Conservation (phyloP, 2,329 filamentous ascomycete species). For the Aspergillus pseudoglaucus region DNA sequence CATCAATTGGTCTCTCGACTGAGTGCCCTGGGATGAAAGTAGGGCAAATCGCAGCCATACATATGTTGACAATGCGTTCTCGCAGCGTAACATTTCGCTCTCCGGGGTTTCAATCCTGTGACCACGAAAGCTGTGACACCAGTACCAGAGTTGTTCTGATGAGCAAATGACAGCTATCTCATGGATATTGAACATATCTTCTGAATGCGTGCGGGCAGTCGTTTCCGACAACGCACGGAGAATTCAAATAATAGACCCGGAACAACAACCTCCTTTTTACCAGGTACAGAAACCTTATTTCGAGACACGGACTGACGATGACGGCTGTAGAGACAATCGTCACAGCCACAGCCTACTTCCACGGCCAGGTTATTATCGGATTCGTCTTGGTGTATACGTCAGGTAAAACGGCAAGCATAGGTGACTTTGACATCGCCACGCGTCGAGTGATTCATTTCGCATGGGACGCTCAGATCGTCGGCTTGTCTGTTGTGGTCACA, state of each 20-base stretch:
- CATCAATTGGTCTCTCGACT: not conserved
- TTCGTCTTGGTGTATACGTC: conserved; percentile 2
- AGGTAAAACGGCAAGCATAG: not conserved
- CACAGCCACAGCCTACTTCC: conserved; percentile 2
- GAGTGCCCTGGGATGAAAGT: not conserved
- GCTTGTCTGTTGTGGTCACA: not conserved
- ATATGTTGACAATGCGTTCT: conserved; percentile 1
- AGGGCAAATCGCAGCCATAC: conserved; percentile 4
- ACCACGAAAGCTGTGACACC: not conserved
- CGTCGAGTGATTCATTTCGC: conserved; percentile 1
- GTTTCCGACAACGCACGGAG: not conserved
- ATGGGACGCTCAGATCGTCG: not conserved
- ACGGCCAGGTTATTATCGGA: not conserved
- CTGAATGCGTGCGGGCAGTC: conserved; percentile 5
- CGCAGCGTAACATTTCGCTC: conserved; percentile 2
- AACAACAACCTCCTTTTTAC: conserved; percentile 3
- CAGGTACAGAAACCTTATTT: conserved; percentile 8
- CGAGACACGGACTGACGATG: conserved; percentile 1
- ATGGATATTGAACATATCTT: conserved; percentile 4
- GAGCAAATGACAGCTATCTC: conserved; percentile 6
- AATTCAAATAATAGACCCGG: conserved; percentile 1
- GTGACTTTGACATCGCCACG: not conserved
- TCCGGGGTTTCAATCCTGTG: not conserved
- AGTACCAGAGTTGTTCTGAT: conserved; percentile 1
- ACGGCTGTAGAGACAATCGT: not conserved